Conservation (phyloP, 306 rosid species). For the Corylus americana region DNA sequence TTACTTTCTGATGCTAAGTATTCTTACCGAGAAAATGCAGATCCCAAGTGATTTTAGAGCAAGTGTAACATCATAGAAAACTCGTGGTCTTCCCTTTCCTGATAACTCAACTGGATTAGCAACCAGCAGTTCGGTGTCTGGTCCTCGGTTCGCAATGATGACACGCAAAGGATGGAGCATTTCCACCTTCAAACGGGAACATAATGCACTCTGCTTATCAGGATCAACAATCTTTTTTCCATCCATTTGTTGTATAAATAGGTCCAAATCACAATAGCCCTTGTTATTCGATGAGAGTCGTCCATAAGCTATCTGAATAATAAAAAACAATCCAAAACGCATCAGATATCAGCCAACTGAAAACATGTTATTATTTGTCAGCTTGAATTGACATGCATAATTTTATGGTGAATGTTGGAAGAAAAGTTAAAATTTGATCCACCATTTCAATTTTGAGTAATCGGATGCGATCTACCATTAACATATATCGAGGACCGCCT, state of each 20-base stretch:
- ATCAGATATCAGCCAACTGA: constrained; percentile 17
- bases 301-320: constrained; percentile 62
- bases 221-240: constrained; percentile 67
- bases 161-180: constrained; percentile 81
- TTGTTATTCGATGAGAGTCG: constrained; percentile 45
- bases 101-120: constrained; percentile 87
- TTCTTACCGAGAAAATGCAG: constrained; percentile 78
- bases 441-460: not conserved
- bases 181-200: constrained; percentile 66
- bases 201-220: constrained; percentile 50
- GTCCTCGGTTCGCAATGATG: constrained; percentile 64
- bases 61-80: constrained; percentile 69
- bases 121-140: constrained; percentile 70
- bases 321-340: not conserved
- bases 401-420: not conserved
- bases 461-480: not conserved
- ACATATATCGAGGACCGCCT: not conserved
- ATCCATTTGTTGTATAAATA: constrained; percentile 69
- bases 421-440: not conserved
- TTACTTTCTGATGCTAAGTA: not conserved
- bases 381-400: not conserved
- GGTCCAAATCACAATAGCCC: constrained; percentile 66
- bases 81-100: constrained; percentile 79
- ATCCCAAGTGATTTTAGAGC: constrained; percentile 71
- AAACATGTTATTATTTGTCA: not conserved